Base-by-base conservation (phyloP, 2,329 filamentous ascomycete genomes). In the Pseudocercospora musae region DNA sequence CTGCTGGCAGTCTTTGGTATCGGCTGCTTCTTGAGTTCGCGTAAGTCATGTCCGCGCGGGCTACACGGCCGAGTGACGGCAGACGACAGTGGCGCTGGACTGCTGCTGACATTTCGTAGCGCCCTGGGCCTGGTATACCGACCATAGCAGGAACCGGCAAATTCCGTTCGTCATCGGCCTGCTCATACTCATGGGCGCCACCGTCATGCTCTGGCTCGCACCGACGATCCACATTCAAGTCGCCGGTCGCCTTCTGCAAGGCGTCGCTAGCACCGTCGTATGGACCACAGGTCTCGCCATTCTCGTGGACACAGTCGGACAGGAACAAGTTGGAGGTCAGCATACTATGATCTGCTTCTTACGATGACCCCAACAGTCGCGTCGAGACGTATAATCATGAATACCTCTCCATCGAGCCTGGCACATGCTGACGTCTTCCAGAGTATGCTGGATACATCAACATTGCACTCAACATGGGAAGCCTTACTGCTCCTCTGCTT, bases 261-360 rank as follows among this genome's bases (percentile, higher is more conserved):
- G 89, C 0, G 72, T 85, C 13, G 86, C 85, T 15, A 87, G 87
- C 0, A 85, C 86, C 1, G 81, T 90, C 2, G 88, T 91, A 11
- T 91, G 89, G 88, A 87, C 85, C 0, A 87, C 89, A 0, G 89
- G 89, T 0, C 79, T 87, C 21, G 89, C 89, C 0, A 76, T 91
- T 33, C 72, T 91, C 15, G 87, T 87, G 4, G 89, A 92, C 70
- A 90, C 87, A 0, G 84, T 90, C 50, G 83, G 82, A 1, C 78
- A 82, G 66, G 78, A 80, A 5, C 78, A 82, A 20, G 82, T 89
- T 18, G 88, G 87, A 0, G 79, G 48, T 50, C 48, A 50, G 48
- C 48, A 50, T 27, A 50, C 48, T 27, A 50, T 50, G 48, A 29
- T 50, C 48, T 50, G 48, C 48, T 50, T 50, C 23, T 50, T 50